Evolutionary conservation across 768 basidiomycete genomes (phyloP).

Genomic region (Collybiopsis luxurians): DNA sequence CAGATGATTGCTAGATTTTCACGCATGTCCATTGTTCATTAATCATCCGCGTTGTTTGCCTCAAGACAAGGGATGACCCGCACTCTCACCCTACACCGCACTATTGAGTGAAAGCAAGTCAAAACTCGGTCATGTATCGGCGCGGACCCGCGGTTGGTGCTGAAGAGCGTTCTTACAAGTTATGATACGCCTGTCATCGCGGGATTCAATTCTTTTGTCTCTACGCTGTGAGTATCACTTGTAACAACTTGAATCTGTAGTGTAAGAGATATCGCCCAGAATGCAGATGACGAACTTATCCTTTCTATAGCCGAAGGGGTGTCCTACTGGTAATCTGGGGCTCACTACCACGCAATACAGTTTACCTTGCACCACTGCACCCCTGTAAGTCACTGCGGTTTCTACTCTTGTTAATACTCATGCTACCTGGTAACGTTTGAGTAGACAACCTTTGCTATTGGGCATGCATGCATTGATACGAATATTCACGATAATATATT

Average conservation of each 20-base stretch:
- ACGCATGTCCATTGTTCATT: no score
- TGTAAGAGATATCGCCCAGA: slow-evolving; percentile 1
- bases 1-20: no score
- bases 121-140: not conserved
- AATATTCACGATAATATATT: no score
- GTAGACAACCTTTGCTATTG: no score
- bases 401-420: no score
- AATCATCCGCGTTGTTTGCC: slow-evolving; percentile 12
- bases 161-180: not conserved
- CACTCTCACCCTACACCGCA: slow-evolving; percentile 10
- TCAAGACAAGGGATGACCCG: slow-evolving; percentile 10
- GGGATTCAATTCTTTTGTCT: slow-evolving; percentile 7
- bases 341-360: not conserved
- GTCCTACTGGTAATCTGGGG: not conserved
- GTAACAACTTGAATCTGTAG: not conserved
- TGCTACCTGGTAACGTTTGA: no score
- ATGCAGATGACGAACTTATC: slow-evolving; percentile 8
- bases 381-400: not conserved
- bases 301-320: slow-evolving; percentile 9
- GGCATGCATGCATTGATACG: no score
- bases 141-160: not conserved
- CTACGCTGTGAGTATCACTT: slow-evolving; percentile 2
- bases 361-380: not conserved
- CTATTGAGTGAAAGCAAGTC: slow-evolving; percentile 11
- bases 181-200: slow-evolving; percentile 11